Evolutionary conservation across 2,329 filamentous ascomycete species (phyloP).

Genomic region (Calcarisporium arbuscula): DNA sequence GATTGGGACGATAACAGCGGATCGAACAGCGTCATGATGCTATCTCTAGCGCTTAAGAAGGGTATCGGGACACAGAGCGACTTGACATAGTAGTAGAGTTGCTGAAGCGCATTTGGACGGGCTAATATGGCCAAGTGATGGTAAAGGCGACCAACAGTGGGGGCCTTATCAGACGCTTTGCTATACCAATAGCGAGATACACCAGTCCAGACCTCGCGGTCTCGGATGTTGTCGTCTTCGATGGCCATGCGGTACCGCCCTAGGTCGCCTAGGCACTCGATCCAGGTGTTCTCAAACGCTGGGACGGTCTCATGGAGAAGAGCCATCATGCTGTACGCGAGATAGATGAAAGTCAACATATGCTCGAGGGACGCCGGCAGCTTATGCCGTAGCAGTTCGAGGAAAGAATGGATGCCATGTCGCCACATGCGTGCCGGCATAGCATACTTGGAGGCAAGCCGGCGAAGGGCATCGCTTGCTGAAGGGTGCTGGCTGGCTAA

Average conservation of each 20-base stretch:
- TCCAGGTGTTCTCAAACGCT: conserved; percentile 81
- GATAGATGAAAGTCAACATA: conserved; percentile 85
- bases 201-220: conserved; percentile 74
- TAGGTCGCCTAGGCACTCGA: conserved; percentile 85
- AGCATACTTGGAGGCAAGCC: conserved; percentile 71
- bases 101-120: conserved; percentile 60
- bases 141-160: conserved; percentile 71
- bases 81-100: conserved; percentile 67
- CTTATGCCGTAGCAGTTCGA: conserved; percentile 68
- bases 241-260: conserved; percentile 84
- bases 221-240: conserved; percentile 70
- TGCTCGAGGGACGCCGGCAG: conserved; percentile 75
- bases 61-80: conserved; percentile 62
- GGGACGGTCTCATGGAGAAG: conserved; percentile 80
- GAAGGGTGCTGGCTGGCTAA: conserved; percentile 81
- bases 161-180: conserved; percentile 70
- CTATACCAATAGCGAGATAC: conserved; percentile 81
- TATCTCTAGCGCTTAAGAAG: conserved; percentile 63
- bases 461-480: conserved; percentile 59
- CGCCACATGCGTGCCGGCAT: conserved; percentile 96
- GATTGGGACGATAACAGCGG: conserved; percentile 39
- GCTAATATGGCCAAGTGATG: conserved; percentile 82
- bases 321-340: conserved; percentile 86
- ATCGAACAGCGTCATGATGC: conserved; percentile 63
- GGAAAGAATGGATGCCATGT: conserved; percentile 80